A percentile compares a stretch with the other conserved stretches of the same genome.
Evolutionary conservation across 73 alveolate species (phyloP).

Genomic region (Paramecium bursaria): DNA sequence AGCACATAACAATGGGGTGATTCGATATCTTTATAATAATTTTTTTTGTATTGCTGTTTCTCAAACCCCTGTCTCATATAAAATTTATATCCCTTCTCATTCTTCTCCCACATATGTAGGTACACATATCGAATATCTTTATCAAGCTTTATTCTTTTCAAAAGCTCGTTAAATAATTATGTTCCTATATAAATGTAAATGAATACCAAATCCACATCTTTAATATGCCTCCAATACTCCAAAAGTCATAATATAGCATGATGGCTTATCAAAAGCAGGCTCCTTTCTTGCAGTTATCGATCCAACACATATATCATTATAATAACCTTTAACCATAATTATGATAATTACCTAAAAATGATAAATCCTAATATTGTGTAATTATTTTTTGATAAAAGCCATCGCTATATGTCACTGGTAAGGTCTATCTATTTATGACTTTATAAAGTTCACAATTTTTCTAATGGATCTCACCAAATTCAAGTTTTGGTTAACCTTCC

Average conservation of each 20-base stretch:
- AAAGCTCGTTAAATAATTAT: slow-evolving; percentile 53
- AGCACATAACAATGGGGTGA: slow-evolving; percentile 64
- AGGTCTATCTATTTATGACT: slow-evolving; percentile 8
- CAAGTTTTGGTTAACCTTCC: slow-evolving; percentile 43
- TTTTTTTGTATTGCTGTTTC: slow-evolving; percentile 38
- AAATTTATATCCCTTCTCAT: slow-evolving; percentile 63
- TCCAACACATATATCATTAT: slow-evolving; percentile 69
- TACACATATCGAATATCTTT: slow-evolving; percentile 56
- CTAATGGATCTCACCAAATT: slow-evolving; percentile 35
- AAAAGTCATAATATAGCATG: slow-evolving; percentile 61
- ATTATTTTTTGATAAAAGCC: slow-evolving; percentile 11
- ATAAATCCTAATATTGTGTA: slow-evolving; percentile 1
- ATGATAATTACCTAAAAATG: slow-evolving; percentile 1
- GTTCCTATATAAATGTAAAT: neutral
- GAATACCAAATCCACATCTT: slow-evolving; percentile 58
- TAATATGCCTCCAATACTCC: slow-evolving; percentile 70
- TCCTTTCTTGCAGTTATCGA: slow-evolving; percentile 68
- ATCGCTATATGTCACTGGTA: slow-evolving; percentile 56
- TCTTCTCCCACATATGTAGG: slow-evolving; percentile 68
- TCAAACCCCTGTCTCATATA: slow-evolving; percentile 63
- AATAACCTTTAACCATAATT: slow-evolving; percentile 29
- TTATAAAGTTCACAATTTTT: slow-evolving; percentile 39
- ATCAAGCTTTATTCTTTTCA: slow-evolving; percentile 14
- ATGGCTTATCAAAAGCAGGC: slow-evolving; percentile 42
- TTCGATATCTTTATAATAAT: slow-evolving; percentile 65